phyloP scores from a whole-genome alignment of 208 protist species.

The Trypanosomatidae sp. region DNA sequence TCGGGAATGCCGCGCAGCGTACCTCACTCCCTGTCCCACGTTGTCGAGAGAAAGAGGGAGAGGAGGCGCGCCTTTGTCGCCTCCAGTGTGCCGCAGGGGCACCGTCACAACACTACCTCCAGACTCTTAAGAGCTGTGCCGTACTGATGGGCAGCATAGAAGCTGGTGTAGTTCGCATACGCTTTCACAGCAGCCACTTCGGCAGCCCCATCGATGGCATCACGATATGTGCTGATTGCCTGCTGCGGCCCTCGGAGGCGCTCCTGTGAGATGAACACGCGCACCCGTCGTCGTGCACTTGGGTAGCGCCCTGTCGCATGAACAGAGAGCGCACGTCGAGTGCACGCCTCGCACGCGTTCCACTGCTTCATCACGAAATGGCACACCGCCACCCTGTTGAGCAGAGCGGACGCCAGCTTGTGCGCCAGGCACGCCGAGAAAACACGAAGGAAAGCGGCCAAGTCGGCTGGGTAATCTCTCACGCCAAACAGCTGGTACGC shows the following conservation, averaged over 20 bases:
- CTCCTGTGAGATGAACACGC: constrained; percentile 37
- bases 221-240: constrained; percentile 26
- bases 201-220: constrained; percentile 19
- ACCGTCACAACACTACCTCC: constrained; percentile 33
- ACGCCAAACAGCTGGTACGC: constrained; percentile 15
- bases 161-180: constrained; percentile 37
- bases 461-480: constrained; percentile 18
- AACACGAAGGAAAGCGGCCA: constrained; percentile 17
- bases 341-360: constrained; percentile 28
- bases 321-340: constrained; percentile 41
- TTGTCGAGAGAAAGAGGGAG: constrained; percentile 36
- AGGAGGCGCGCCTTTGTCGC: constrained; percentile 52
- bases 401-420: constrained; percentile 29
- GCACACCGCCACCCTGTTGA: constrained; percentile 62
- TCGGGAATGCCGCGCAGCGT: constrained; percentile 23
- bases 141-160: constrained; percentile 49
- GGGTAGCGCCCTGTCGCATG: constrained; percentile 34
- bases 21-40: constrained; percentile 25
- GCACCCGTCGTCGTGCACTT: constrained; percentile 35
- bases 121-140: constrained; percentile 37
- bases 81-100: constrained; percentile 60
- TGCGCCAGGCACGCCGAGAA: constrained; percentile 16
- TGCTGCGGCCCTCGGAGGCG: constrained; percentile 29
- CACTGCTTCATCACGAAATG: constrained; percentile 56
- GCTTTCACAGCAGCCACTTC: constrained; percentile 44